A percentile compares a stretch with the other conserved stretches of the same genome.
Conservation (phyloP, 2,329 filamentous ascomycete genomes). For the Verticillium longisporum region DNA sequence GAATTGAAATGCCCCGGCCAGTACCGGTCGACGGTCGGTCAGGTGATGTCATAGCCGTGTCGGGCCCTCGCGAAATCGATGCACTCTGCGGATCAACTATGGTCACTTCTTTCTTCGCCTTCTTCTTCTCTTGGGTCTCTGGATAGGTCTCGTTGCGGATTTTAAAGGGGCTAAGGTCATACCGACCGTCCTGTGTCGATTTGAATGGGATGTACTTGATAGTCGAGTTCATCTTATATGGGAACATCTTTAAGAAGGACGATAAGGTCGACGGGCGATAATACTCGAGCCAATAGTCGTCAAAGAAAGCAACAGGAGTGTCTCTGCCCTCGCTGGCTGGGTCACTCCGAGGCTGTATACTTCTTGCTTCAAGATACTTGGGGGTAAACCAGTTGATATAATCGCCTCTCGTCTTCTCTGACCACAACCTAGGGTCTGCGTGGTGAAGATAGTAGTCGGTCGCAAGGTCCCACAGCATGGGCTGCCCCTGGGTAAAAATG, state of each 20-base stretch:
- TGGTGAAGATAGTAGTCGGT: slow-evolving; percentile 98
- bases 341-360: slow-evolving; percentile 36
- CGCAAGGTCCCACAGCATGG: slow-evolving; percentile 92
- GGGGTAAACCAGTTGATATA: slow-evolving; percentile 91
- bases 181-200: slow-evolving; percentile 63
- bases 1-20: slow-evolving; percentile 24
- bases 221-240: slow-evolving; percentile 86
- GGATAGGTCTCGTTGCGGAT: slow-evolving; percentile 61
- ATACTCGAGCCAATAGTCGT: slow-evolving; percentile 97
- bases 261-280: slow-evolving; percentile 85
- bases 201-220: slow-evolving; percentile 76
- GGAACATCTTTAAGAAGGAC: slow-evolving; percentile 85
- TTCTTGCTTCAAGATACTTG: slow-evolving; percentile 21
- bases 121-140: slow-evolving; percentile 54
- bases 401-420: slow-evolving; percentile 52
- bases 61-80: slow-evolving; percentile 21
- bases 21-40: slow-evolving; percentile 23
- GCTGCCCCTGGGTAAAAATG: slow-evolving; percentile 76
- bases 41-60: slow-evolving; percentile 25
- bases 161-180: slow-evolving; percentile 83
- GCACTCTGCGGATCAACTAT: slow-evolving; percentile 55
- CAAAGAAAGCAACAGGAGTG: slow-evolving; percentile 56
- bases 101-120: slow-evolving; percentile 59
- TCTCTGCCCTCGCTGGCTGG: slow-evolving; percentile 24
- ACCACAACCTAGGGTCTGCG: slow-evolving; percentile 69